phyloP scores from a whole-genome alignment of 2,329 filamentous ascomycete species.

The Colletotrichum musicola region DNA sequence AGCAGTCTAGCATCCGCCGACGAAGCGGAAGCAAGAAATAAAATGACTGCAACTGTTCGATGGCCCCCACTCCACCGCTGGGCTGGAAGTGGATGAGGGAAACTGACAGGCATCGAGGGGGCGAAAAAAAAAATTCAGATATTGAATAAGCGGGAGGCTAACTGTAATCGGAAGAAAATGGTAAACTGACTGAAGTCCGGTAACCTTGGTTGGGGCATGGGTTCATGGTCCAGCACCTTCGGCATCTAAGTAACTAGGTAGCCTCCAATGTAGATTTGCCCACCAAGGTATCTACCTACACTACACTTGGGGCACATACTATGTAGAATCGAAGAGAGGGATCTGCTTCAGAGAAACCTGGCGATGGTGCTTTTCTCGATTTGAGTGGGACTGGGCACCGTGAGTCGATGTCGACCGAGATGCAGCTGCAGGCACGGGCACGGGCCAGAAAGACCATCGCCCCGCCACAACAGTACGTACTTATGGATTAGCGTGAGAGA shows the following conservation, averaged over 20 bases:
- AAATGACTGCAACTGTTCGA: conserved; percentile 5
- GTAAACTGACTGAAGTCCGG: not conserved
- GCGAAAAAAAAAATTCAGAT: not conserved
- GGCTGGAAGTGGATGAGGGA: not conserved
- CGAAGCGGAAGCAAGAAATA: conserved; percentile 20
- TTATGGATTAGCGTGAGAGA: too few relatives aligned
- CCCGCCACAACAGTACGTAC: too few relatives aligned
- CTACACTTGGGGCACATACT: too few relatives aligned
- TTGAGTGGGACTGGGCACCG: conserved; percentile 3
- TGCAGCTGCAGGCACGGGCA: not conserved
- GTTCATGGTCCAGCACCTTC: not conserved
- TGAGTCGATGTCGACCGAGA: conserved; percentile 13
- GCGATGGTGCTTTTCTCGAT: conserved; percentile 6
- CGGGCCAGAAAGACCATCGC: too few relatives aligned
- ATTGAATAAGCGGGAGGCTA: not conserved
- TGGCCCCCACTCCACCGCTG: conserved; percentile 10
- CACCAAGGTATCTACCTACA: not conserved
- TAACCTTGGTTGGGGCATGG: too few relatives aligned
- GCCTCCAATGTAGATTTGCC: too few relatives aligned
- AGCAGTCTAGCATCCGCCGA: not conserved
- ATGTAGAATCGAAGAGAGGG: too few relatives aligned
- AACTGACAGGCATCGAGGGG: not conserved
- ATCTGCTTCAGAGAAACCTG: too few relatives aligned
- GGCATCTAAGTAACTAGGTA: too few relatives aligned
- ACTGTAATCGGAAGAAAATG: not conserved